phyloP scores from a whole-genome alignment of 768 basidiomycete species.

The Rhodosporidiobolus sp. region DNA sequence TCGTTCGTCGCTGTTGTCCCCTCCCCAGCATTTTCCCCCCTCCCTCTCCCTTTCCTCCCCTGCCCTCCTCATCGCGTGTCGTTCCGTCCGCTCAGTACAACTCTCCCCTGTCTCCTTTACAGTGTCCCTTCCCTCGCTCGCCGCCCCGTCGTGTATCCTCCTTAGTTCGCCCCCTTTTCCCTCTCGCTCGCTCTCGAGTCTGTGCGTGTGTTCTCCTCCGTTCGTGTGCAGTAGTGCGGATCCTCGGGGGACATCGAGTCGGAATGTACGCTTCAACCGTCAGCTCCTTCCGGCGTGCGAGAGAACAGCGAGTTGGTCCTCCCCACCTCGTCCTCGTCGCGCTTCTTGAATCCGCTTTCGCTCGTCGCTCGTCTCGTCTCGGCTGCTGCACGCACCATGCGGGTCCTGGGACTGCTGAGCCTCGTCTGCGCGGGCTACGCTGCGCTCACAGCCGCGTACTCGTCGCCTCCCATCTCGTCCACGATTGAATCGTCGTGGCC shows the following conservation, averaged over 20 bases:
- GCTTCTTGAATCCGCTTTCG: neutral
- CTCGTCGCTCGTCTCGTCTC: too few relatives aligned
- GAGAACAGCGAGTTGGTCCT: neutral
- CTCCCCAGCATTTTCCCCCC: neutral
- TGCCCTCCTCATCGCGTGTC: neutral
- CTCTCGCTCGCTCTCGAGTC: too few relatives aligned
- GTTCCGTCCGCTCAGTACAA: neutral
- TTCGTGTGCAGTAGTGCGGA: too few relatives aligned
- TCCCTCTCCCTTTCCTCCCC: slow-evolving; percentile 1
- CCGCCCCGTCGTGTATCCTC: too few relatives aligned
- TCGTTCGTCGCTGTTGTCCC: neutral
- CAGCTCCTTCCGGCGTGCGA: neutral
- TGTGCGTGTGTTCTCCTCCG: too few relatives aligned
- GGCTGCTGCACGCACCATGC: too few relatives aligned
- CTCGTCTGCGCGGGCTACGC: too few relatives aligned
- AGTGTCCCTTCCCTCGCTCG: too few relatives aligned
- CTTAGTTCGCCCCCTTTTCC: too few relatives aligned
- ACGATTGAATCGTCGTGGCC: slow-evolving; percentile 59
- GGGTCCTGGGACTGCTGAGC: too few relatives aligned
- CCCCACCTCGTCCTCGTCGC: neutral
- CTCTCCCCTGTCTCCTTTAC: neutral
- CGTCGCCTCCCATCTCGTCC: slow-evolving; percentile 5
- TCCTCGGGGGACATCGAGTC: neutral
- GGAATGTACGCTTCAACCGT: neutral
- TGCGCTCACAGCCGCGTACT: neutral